Base-by-base conservation (phyloP, 306 rosid genomes). In the Fragaria nilgerrensis region DNA sequence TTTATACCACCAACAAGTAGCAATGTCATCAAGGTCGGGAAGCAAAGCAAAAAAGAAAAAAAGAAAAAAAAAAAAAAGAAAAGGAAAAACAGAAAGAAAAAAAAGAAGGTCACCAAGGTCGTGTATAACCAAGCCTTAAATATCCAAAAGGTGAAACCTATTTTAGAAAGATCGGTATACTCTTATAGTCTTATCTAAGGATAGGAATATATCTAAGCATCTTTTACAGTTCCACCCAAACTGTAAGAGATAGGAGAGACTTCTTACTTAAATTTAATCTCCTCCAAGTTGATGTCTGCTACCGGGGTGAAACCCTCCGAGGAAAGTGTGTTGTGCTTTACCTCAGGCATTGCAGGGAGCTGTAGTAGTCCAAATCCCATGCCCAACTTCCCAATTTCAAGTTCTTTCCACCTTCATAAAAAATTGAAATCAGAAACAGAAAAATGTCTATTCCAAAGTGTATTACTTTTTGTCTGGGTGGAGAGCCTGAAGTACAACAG, bases 371-470 rank as follows among this genome's bases (percentile, higher is more conserved):
- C 99, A 63, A 64, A 87, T 79, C 97, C 99, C 88, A 81, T 92
- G 80, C 91, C 97, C 88, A 89, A 83, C 80, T 90, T 95, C 76
- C 97, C 97, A 34, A 91, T 74, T 87, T 95, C 99, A 78, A 95
- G 99, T 77, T 95, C 97, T 85, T 90, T 95, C 97, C 93, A 95
- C 79, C 97, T 90, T 72, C 34, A 70, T 36, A 65, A 50, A 45
- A 59, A 25, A 64, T 20, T 15, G n/a, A n/a, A 32, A 62, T 70
- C 45, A 59, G 74, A 83, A 68, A 74, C 62, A 72, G 64, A 64
- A 66, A 25, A 74, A 64, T 32, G 32, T 45, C 9, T 3, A 0
- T 29, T 29, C 13, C 10, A 0, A 37, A 29, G 22, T 32, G 9
- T 63, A 15, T 14, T 12, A 20, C 16, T 0, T 11, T 10, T 15